These are phyloP conservation scores for Candida vaughaniae DNA, from an alignment of 805 yeast species.

Conservation along the genomic window DNA sequence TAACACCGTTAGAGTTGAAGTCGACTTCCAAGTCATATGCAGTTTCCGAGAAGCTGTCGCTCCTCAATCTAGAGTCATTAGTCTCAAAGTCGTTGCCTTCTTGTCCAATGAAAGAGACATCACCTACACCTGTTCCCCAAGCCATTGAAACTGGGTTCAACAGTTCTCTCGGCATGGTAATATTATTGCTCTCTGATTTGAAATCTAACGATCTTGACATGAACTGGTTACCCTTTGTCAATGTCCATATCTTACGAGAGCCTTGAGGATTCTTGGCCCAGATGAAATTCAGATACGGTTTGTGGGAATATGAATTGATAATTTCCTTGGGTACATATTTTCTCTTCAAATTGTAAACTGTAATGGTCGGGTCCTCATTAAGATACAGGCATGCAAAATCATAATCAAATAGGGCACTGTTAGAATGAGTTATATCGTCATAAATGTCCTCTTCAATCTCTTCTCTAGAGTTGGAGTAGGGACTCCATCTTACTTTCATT, in stretches of 20 bases:
- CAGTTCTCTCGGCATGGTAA: constrained; percentile 45
- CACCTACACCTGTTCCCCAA: constrained; percentile 56
- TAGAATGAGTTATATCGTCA: neutral
- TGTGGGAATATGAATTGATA: constrained; percentile 47
- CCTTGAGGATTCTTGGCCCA: constrained; percentile 33
- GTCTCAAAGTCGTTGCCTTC: constrained; percentile 37
- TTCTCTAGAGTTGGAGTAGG: constrained; percentile 18
- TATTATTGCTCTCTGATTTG: constrained; percentile 17
- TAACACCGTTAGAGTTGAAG: constrained; percentile 11
- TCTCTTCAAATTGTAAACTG: constrained; percentile 68
- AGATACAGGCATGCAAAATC: constrained; percentile 73
- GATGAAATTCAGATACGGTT: constrained; percentile 41
- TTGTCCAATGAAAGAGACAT: constrained; percentile 54
- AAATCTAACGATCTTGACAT: constrained; percentile 33
- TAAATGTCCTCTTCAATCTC: constrained; percentile 22
- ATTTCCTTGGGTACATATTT: constrained; percentile 76
- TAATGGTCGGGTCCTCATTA: constrained; percentile 68
- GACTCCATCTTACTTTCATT: constrained; percentile 68
- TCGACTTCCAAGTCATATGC: constrained; percentile 11
- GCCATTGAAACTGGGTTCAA: constrained; percentile 51
- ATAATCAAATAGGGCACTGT: constrained; percentile 46
- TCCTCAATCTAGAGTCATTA: constrained; percentile 17
- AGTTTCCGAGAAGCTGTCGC: constrained; percentile 12
- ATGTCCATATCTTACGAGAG: constrained; percentile 35
- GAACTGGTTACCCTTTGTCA: constrained; percentile 40